Evolutionary conservation across 306 rosid species (phyloP).

Genomic region (Inga leiocalycina): DNA sequence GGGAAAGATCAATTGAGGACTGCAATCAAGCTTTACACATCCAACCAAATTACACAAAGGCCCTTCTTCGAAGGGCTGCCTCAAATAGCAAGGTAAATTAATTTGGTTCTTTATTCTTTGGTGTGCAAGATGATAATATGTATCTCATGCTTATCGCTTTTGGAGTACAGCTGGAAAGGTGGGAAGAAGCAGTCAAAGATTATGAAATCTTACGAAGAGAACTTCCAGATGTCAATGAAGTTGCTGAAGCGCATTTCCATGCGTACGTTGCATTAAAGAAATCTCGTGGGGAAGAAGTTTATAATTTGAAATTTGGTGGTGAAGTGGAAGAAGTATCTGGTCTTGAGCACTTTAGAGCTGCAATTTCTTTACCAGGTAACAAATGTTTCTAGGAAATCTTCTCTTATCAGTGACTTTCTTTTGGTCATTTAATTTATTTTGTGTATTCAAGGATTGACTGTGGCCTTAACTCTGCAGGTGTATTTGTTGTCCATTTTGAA

Average conservation of each 20-base stretch:
- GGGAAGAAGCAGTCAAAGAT: conserved; percentile 86
- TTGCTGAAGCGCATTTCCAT: conserved; percentile 88
- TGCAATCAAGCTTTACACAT: conserved; percentile 76
- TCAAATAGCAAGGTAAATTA: conserved; percentile 78
- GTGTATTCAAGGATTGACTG: conserved; percentile 8
- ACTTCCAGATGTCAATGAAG: conserved; percentile 81
- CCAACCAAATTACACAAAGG: conserved; percentile 84
- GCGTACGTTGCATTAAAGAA: conserved; percentile 87
- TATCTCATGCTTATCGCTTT: conserved; percentile 25
- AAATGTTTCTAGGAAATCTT: not conserved
- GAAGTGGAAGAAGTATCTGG: conserved; percentile 86
- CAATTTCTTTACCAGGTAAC: conserved; percentile 73
- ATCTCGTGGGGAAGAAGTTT: conserved; percentile 87
- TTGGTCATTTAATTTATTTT: not conserved
- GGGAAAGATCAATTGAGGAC: conserved; percentile 89
- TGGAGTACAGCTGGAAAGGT: conserved; percentile 75
- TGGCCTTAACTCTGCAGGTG: conserved; percentile 51
- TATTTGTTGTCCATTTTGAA: conserved; percentile 83
- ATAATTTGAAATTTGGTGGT: conserved; percentile 82
- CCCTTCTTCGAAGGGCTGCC: conserved; percentile 96
- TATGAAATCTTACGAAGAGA: conserved; percentile 72
- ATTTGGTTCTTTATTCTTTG: not conserved
- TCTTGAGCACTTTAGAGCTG: conserved; percentile 80
- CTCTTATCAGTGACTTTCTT: conserved; percentile 6
- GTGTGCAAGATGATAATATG: not conserved